Percentiles rank a stretch among this genome's conserved stretches.
phyloP scores from a whole-genome alignment of 805 yeast species.

The Candida coquimbonensis region DNA sequence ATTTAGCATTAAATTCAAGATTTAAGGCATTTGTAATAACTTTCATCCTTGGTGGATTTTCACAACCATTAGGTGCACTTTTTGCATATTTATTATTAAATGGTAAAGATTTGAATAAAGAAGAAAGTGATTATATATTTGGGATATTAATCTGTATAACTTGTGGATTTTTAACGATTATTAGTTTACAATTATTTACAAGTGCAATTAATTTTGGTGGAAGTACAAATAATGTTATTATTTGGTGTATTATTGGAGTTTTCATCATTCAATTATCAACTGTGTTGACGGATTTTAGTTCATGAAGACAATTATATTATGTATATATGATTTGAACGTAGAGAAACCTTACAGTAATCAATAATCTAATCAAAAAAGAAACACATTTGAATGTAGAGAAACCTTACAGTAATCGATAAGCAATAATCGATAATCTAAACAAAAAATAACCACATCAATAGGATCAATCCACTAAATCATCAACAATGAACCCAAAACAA shows the following conservation, averaged over 20 bases:
- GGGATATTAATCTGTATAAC: conserved; percentile 67
- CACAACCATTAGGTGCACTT: conserved; percentile 88
- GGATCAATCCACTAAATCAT: too few species aligned
- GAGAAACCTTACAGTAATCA: too few species aligned
- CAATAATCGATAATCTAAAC: too few species aligned
- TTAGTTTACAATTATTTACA: conserved; percentile 80
- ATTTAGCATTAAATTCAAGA: conserved; percentile 61
- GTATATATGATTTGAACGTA: too few species aligned
- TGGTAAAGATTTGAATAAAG: conserved; percentile 28
- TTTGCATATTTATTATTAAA: conserved; percentile 51
- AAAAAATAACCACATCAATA: too few species aligned
- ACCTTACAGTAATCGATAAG: too few species aligned
- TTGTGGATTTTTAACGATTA: conserved; percentile 77
- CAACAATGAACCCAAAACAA: too few species aligned
- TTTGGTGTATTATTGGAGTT: conserved; percentile 58
- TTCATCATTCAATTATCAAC: conserved; percentile 44
- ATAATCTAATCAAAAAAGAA: too few species aligned
- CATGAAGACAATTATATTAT: too few species aligned
- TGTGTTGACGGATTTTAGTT: conserved; percentile 23
- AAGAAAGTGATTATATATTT: conserved; percentile 34
- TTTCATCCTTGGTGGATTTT: conserved; percentile 67
- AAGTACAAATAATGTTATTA: conserved; percentile 47
- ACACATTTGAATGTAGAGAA: too few species aligned
- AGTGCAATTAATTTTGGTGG: conserved; percentile 79
- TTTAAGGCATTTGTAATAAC: conserved; percentile 57